A percentile compares a stretch with the other conserved stretches of the same genome.
phyloP scores from a whole-genome alignment of 2,329 filamentous ascomycete genomes.

The Elsinoe necatrix region DNA sequence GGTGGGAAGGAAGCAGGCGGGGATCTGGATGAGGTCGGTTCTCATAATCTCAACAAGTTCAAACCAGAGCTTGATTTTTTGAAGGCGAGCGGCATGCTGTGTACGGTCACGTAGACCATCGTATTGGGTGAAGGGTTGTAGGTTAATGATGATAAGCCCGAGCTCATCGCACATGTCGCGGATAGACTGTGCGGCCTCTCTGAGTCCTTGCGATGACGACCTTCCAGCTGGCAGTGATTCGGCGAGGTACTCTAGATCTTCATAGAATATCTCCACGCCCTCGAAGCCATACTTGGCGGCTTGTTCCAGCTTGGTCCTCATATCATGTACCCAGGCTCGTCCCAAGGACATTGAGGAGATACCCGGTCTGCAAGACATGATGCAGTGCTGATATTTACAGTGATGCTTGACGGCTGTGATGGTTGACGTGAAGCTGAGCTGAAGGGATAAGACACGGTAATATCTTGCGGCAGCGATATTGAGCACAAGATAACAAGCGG shows the following conservation, averaged over 20 bases:
- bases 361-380: conserved; percentile 50
- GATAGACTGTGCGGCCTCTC: conserved; percentile 49
- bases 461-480: neutral
- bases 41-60: conserved; percentile 52
- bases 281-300: conserved; percentile 56
- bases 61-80: conserved; percentile 63
- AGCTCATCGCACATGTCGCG: conserved; percentile 49
- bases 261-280: conserved; percentile 67
- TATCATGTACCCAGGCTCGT: conserved; percentile 59
- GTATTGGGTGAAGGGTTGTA: conserved; percentile 72
- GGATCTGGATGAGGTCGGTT: conserved; percentile 67
- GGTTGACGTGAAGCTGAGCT: neutral
- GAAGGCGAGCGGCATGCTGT: conserved; percentile 49
- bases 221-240: conserved; percentile 36
- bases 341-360: conserved; percentile 74
- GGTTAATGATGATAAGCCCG: conserved; percentile 52
- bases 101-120: conserved; percentile 60
- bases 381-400: conserved; percentile 13
- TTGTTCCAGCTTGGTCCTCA: conserved; percentile 59
- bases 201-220: conserved; percentile 25
- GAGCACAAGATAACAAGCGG: neutral
- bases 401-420: neutral
- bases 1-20: conserved; percentile 57
- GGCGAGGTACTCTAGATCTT: conserved; percentile 61
- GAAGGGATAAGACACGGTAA: neutral